Conservation (phyloP, 768 basidiomycete genomes). For the Ramaria rubella region DNA sequence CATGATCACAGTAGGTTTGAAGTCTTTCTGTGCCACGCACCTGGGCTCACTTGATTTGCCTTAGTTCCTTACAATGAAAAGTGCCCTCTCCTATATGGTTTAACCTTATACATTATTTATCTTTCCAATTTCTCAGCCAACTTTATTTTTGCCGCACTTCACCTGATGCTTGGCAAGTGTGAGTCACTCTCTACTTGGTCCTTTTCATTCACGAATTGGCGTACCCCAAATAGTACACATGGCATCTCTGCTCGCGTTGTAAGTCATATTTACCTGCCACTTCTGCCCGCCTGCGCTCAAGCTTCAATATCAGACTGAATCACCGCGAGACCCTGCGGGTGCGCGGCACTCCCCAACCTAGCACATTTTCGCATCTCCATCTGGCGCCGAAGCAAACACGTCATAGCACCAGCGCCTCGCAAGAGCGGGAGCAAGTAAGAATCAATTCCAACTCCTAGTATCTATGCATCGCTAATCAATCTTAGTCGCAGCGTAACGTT, state of each 20-base stretch:
- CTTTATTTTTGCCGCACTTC: neutral
- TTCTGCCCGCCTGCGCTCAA: neutral
- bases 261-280: neutral
- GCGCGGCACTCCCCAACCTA: neutral
- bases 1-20: neutral
- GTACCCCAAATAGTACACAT: neutral
- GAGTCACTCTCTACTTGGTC: neutral
- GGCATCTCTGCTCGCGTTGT: neutral
- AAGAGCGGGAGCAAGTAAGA: too few relatives aligned
- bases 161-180: neutral
- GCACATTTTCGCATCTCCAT: neutral
- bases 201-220: too few relatives aligned
- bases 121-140: neutral
- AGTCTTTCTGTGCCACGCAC: neutral
- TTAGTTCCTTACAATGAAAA: neutral
- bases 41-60: neutral
- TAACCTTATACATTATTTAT: neutral
- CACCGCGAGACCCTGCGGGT: neutral
- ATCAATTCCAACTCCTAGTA: too few relatives aligned
- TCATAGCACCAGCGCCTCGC: too few relatives aligned
- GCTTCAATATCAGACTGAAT: neutral
- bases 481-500: neutral
- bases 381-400: too few relatives aligned
- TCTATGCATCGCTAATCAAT: neutral
- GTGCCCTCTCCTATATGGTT: neutral